Evolutionary conservation across 768 basidiomycete species (phyloP), one percentile per base, ranked within the genome.

Genomic region (Russula emetica): DNA sequence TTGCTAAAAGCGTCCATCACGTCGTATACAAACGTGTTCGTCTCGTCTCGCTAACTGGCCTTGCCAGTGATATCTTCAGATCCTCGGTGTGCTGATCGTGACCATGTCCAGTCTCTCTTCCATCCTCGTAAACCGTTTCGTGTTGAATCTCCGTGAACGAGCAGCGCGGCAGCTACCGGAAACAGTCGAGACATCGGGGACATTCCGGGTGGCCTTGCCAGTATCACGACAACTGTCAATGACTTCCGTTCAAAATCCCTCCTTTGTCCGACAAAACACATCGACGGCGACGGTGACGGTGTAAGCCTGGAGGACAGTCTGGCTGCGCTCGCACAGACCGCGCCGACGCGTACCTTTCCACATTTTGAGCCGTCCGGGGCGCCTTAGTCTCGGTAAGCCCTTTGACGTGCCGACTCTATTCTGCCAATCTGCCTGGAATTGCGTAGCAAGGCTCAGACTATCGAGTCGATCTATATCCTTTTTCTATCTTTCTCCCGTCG

Each of bases 131-230:
- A 52, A 54, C 34, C 63, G 63, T 45, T 59, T 64, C 56, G 52
- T 64, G 54, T 51, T 64, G 40, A 64, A 60, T 47, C 63, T 64
- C 30, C 58, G 63, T 13, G 63, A 54, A 36, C 54, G 24, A 24
- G 42, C 20, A 10, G 30, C 20, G 1, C 16, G 14, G 1, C 47
- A 49, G n/a, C 20, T 60, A 9, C 54, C 63, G 18, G 20, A 26
- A 11, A 26, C 36, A 20, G 20, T 64, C 7, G 63, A 64, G 18
- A 47, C 63, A 13, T 32, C 26, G 20, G n/a, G 54, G 47, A 58
- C 47, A 55, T 60, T 55, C 18, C 47, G 28, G 36, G 58, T 38
- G 18, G 58, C 26, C 30, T 8, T 58, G 40, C 40, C 62, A n/a
- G n/a, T 22, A 14, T n/a, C n/a, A 24, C 14, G 8, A 40, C 42